phyloP scores from a whole-genome alignment of 2,329 filamentous ascomycete genomes.

The Nigrospora sphaerica region DNA sequence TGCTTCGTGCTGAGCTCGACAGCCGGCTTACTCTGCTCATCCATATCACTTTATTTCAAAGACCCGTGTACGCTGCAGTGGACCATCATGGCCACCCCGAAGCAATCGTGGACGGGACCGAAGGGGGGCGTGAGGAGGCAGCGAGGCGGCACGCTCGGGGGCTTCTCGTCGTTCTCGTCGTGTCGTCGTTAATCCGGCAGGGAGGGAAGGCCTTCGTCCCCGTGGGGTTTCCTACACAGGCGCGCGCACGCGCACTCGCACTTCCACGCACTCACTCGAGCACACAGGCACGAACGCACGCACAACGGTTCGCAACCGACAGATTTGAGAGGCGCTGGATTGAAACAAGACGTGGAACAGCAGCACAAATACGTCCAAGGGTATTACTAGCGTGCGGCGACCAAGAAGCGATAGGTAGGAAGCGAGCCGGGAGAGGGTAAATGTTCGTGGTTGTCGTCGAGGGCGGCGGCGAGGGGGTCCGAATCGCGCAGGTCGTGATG shows the following conservation, averaged over 20 bases:
- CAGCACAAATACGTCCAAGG: background rate
- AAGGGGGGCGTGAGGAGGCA: conserved; percentile 5
- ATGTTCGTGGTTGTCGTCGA: too few species aligned
- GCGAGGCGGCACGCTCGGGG: too few species aligned
- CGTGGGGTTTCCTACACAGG: background rate
- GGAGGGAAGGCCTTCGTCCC: background rate
- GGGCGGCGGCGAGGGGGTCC: too few species aligned
- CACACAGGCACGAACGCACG: background rate
- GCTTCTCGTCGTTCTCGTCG: too few species aligned
- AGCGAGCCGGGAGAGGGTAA: too few species aligned
- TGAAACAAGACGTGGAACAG: conserved; percentile 1
- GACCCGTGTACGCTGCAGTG: conserved; percentile 38
- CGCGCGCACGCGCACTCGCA: background rate
- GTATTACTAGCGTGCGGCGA: background rate
- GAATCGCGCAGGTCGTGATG: too few species aligned
- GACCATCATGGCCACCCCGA: conserved; percentile 50
- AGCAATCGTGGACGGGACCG: conserved; percentile 20
- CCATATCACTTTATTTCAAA: conserved; percentile 57
- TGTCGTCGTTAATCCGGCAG: too few species aligned
- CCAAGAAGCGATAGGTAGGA: too few species aligned
- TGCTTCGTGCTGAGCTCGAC: conserved; percentile 55
- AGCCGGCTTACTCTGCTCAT: conserved; percentile 55
- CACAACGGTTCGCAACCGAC: background rate
- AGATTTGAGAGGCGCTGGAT: background rate
- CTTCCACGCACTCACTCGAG: background rate